Base-by-base conservation (phyloP, 805 yeast genomes). In the Pichia pseudocactophila region DNA sequence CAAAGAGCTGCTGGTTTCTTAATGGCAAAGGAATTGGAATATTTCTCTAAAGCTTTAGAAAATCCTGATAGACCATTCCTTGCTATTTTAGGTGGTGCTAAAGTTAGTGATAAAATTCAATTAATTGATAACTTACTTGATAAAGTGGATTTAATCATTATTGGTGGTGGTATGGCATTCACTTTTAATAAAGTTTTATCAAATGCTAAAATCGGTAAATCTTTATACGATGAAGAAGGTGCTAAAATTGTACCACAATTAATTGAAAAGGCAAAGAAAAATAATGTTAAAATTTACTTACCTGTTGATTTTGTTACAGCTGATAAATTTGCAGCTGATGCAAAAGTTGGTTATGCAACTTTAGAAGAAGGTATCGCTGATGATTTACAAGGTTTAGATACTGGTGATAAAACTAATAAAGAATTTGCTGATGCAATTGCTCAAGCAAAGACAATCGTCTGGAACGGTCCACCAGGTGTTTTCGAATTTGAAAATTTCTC, bases 401-500 rank as follows among this genome's bases (percentile, higher is more conserved):
- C 80, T 59, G 98, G 98, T 71, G 89, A 88, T 71, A 81, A 85
- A 73, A 76, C 95, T 49, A 73, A 78, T 60, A 75, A 79, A 68
- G 74, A 83, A 56, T 92, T 84, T 65, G 76, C 81, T 54, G 80
- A 71, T 53, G 81, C 96, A 52, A 86, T 92, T 57, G 82, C 83
- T 53, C 75, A 82, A 70, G 94, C 98, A 57, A 88, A 90, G 80
- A 92, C 98, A 61, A 90, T 92, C 60, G 92, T 92, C 65, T 92
- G 98, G 98, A 92, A 92, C 76, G 98, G 98, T 67, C 98, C 98
- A 53, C 97, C 98, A 70, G 98, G 98, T 77, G 98, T 92, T 58
- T 92, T 92, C 66, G 98, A 92, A 75, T 92, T 92, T 62, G 96
- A 86, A 56, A 76, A 75, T 61, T 92, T 92, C 65, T 82, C 96